Evolutionary conservation across 2,329 filamentous ascomycete genomes (phyloP).

Genomic region (Aphanoascus verrucosus): DNA sequence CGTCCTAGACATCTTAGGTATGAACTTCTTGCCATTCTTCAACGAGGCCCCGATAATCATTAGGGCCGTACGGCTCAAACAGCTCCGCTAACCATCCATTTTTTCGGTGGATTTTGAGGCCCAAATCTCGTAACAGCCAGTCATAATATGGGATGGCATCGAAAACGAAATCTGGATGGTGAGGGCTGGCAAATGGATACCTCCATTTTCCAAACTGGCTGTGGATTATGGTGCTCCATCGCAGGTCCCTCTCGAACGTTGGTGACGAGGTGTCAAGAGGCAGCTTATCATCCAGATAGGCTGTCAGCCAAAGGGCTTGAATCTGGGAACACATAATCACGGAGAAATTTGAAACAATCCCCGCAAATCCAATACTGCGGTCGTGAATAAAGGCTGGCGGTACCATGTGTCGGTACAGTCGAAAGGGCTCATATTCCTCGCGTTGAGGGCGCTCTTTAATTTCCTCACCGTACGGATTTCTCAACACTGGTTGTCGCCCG

Average conservation of each 20-base stretch:
- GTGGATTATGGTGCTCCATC: conserved; percentile 50
- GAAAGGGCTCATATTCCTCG: conserved; percentile 25
- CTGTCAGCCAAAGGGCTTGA: conserved; percentile 52
- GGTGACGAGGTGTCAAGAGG: conserved; percentile 19
- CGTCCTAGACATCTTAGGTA: too few species aligned
- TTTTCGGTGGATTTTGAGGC: conserved; percentile 40
- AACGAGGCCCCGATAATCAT: conserved; percentile 34
- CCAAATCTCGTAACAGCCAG: conserved; percentile 55
- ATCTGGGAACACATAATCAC: conserved; percentile 31
- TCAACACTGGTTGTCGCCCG: conserved; percentile 28
- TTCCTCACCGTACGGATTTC: conserved; percentile 13
- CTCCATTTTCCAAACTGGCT: conserved; percentile 60
- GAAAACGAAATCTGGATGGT: conserved; percentile 55
- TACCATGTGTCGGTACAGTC: conserved; percentile 39
- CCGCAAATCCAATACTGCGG: conserved; percentile 41
- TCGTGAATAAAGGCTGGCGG: conserved; percentile 33
- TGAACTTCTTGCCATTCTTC: conserved; percentile 29
- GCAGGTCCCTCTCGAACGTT: conserved; percentile 29
- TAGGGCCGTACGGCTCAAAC: conserved; percentile 30
- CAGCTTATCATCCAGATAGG: conserved; percentile 51
- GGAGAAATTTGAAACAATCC: conserved; percentile 33
- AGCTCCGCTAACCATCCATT: conserved; percentile 24
- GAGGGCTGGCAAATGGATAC: conserved; percentile 48
- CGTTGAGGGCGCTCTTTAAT: background rate
- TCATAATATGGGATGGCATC: conserved; percentile 66